phyloP scores from a whole-genome alignment of 208 protist genomes.

The Trypanosoma scelopori region DNA sequence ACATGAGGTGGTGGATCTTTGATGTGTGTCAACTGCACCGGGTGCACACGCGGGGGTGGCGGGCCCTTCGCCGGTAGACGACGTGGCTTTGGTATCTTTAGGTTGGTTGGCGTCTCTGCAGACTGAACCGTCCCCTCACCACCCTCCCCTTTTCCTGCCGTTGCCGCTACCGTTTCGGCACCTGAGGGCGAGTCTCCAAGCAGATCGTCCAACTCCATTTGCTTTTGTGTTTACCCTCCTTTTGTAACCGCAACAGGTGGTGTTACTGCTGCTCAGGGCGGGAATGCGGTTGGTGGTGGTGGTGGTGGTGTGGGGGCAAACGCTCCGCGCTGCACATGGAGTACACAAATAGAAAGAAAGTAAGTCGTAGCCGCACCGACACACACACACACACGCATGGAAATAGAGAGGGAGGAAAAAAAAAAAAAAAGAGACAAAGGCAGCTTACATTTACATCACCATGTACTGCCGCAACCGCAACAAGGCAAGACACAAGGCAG shows the following conservation, averaged over 20 bases:
- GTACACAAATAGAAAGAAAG: not conserved
- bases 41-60: constrained; percentile 7
- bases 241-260: too few species aligned
- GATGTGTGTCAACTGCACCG: constrained; percentile 1
- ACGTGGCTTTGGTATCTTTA: constrained; percentile 10
- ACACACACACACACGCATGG: not conserved
- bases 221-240: not conserved
- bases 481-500: not conserved
- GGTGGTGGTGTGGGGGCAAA: too few species aligned
- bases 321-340: not conserved
- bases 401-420: not conserved
- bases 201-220: constrained; percentile 25
- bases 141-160: too few species aligned
- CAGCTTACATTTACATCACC: not conserved
- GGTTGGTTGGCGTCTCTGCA: not conserved
- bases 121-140: too few species aligned
- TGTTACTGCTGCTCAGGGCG: too few species aligned
- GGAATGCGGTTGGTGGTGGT: too few species aligned
- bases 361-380: too few species aligned
- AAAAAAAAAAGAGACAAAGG: too few species aligned
- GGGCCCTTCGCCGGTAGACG: not conserved
- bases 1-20: constrained; percentile 16
- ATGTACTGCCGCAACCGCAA: not conserved
- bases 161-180: too few species aligned
- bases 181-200: not conserved